Evolutionary conservation across 495 filamentous ascomycete species (phyloP).

Genomic region (Aspergillus coremiiformis): DNA sequence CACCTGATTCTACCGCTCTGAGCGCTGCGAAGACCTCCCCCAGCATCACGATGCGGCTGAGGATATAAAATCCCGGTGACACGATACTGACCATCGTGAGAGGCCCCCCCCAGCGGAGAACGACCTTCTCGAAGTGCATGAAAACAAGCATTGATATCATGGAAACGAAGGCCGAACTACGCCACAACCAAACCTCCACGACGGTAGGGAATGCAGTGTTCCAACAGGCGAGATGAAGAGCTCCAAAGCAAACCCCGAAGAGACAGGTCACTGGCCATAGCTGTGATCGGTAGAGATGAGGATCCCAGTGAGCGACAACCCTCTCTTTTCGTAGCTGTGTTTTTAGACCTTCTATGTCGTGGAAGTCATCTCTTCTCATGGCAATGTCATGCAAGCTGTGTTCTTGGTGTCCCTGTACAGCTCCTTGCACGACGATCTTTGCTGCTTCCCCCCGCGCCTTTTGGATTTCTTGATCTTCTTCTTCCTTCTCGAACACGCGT

Average conservation of each 20-base stretch:
- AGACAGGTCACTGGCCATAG: neutral
- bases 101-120: conserved; percentile 24
- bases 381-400: neutral
- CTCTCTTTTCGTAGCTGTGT: neutral
- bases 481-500: conserved; percentile 6
- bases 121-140: conserved; percentile 32
- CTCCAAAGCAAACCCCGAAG: conserved; percentile 2
- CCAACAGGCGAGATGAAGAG: conserved; percentile 4
- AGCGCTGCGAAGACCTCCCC: conserved; percentile 22
- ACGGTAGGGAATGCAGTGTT: neutral
- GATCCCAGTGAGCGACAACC: conserved; percentile 3
- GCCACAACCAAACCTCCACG: conserved; percentile 20
- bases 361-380: neutral
- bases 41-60: conserved; percentile 25
- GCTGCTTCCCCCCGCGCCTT: neutral
- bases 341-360: neutral
- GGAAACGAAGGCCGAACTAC: conserved; percentile 22
- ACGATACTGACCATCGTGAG: conserved; percentile 23
- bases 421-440: too few relatives aligned
- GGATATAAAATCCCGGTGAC: conserved; percentile 23
- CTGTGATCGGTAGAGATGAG: conserved; percentile 1
- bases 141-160: conserved; percentile 17
- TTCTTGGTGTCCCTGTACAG: too few relatives aligned
- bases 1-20: conserved; percentile 16
- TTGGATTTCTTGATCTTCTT: neutral